Base-by-base conservation (phyloP, 768 basidiomycete species). In the Mycena alexandri region DNA sequence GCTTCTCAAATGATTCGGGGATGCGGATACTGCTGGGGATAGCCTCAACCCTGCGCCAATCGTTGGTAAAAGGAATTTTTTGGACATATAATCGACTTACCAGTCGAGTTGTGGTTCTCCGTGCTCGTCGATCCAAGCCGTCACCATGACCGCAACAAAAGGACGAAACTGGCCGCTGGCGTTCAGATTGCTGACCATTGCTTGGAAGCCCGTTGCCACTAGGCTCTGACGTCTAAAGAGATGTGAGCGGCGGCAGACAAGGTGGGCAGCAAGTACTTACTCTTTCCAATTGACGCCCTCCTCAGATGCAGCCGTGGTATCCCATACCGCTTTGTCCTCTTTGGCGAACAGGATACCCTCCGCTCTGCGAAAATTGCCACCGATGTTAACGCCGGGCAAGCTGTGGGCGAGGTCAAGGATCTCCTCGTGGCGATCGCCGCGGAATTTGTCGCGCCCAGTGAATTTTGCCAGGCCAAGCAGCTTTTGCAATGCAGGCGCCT, bases 371-470 rank as follows among this genome's bases (percentile, higher is more conserved):
- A 60, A 58, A 21, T 53, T 53, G 64, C 64, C 58, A 60, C 64
- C 51, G 5, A 42, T 22, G 19, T 66, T 66, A 2, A 3, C 12
- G 33, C 64, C 64, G 4, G 46, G 7, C 12, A 66, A n/a, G 5
- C 50, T 50, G 21, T 66, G 33, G 10, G 56, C 38, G 22, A 36
- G 38, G 14, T 25, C 43, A 3, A 24, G 14, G n/a, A 66, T 66
- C 11, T 29, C 57, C 25, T 52, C 13, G 51, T 52, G n/a, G n/a
- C n/a, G n/a, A n/a, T n/a, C n/a, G n/a, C n/a, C n/a, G n/a, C n/a
- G n/a, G n/a, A n/a, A n/a, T 46, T 59, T 58, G 43, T 65, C 64
- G 50, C 50, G 64, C 14, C 64, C 64, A 13, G 47, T 65, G 33
- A 42, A 58, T 2, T 22, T 21, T 33, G 25, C 34, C 21, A 65